A percentile compares a stretch with the other conserved stretches of the same genome.
phyloP scores from a whole-genome alignment of 1,284 basidiomycete genomes.

The Apiotrichum brassicae region DNA sequence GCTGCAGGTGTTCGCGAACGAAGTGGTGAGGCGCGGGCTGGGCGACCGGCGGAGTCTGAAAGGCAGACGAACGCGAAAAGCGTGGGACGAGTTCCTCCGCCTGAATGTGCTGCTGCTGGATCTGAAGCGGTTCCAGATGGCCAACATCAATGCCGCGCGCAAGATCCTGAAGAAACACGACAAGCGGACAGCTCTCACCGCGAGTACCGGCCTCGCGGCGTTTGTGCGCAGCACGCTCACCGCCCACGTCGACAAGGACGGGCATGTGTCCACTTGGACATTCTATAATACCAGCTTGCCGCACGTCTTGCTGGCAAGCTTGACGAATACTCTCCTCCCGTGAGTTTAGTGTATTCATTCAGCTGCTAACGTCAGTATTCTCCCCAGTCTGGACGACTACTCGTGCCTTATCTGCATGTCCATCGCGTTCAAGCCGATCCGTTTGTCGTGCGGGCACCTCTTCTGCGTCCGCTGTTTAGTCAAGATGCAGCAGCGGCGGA shows the following conservation, averaged over 20 bases:
- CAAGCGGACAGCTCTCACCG: constrained; percentile 61
- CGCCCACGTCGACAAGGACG: constrained; percentile 28
- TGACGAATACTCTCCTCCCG: constrained; percentile 78
- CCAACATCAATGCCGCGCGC: constrained; percentile 79
- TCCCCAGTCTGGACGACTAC: constrained; percentile 60
- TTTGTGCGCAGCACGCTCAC: constrained; percentile 44
- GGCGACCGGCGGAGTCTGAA: constrained; percentile 58
- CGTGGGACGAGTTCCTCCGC: constrained; percentile 70
- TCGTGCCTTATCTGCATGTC: constrained; percentile 64
- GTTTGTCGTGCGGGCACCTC: constrained; percentile 77
- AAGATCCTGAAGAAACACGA: constrained; percentile 94
- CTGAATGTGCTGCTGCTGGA: constrained; percentile 77
- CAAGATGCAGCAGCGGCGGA: constrained; percentile 83
- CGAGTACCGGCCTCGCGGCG: constrained; percentile 46
- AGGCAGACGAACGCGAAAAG: constrained; percentile 58
- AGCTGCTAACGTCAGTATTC: constrained; percentile 24
- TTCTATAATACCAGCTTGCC: constrained; percentile 58
- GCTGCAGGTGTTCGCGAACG: constrained; percentile 63
- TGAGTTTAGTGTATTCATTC: constrained; percentile 12
- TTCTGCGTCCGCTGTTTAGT: constrained; percentile 89
- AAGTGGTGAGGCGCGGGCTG: constrained; percentile 59
- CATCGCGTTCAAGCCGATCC: constrained; percentile 82
- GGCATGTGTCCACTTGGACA: constrained; percentile 45
- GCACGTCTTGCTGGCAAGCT: constrained; percentile 72
- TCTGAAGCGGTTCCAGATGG: constrained; percentile 79